These are phyloP conservation scores for Evernia prunastri DNA, from an alignment of 495 filamentous ascomycete genomes.

Conservation along the genomic window DNA sequence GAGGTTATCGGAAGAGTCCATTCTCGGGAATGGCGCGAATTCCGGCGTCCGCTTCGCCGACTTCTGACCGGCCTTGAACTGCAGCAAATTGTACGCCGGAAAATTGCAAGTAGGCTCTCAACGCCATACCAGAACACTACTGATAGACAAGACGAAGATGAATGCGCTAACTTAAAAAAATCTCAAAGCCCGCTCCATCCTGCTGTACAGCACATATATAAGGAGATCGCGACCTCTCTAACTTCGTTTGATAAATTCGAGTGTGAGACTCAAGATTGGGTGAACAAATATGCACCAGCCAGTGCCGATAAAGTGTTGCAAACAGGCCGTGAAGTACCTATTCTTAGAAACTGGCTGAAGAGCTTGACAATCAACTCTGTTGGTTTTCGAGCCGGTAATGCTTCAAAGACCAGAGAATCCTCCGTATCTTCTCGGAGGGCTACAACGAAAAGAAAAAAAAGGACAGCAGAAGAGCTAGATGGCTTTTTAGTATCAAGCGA, in stretches of 20 bases:
- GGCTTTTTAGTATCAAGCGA: conserved; percentile 82
- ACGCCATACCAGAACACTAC: not conserved
- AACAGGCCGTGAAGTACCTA: conserved; percentile 56
- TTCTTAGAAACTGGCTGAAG: conserved; percentile 81
- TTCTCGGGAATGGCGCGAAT: conserved; percentile 21
- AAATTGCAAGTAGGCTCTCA: conserved; percentile 9
- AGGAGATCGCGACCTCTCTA: conserved; percentile 50
- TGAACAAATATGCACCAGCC: conserved; percentile 78
- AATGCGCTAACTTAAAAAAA: conserved; percentile 4
- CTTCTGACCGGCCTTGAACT: conserved; percentile 31
- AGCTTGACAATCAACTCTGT: conserved; percentile 67
- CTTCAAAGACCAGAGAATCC: conserved; percentile 40
- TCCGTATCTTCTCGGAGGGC: conserved; percentile 33
- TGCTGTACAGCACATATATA: conserved; percentile 54
- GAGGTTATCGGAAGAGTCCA: conserved; percentile 6
- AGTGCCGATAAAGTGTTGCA: conserved; percentile 70
- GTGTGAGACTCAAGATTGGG: conserved; percentile 71
- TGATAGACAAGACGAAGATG: not conserved
- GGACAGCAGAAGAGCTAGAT: conserved; percentile 63
- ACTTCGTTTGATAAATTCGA: conserved; percentile 74
- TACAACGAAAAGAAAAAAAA: conserved; percentile 59
- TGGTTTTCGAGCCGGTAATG: conserved; percentile 47
- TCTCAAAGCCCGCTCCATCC: conserved; percentile 37
- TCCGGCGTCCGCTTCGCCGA: conserved; percentile 30
- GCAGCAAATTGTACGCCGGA: conserved; percentile 27